Percentiles rank a stretch among this genome's conserved stretches.
phyloP scores from a whole-genome alignment of 177 flowering plant genomes.

The Vitis hybrid region DNA sequence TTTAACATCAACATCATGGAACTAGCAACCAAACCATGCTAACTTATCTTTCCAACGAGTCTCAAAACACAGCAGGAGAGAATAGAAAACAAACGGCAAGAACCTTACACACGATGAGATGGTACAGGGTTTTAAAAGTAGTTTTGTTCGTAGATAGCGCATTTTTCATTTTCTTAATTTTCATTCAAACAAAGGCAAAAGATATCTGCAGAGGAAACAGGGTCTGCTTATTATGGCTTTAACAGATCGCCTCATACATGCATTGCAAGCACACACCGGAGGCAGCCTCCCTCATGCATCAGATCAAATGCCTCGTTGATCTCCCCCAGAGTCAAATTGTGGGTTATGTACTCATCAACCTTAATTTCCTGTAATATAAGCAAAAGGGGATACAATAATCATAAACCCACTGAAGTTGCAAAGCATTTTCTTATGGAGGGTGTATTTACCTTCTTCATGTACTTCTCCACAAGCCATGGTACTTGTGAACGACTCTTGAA shows the following conservation, averaged over 20 bases:
- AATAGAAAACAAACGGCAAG: no score
- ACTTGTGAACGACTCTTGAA: constrained; percentile 99
- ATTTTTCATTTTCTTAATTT: no score
- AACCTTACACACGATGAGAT: no score
- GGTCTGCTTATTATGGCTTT: no score
- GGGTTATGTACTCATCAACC: constrained; percentile 90
- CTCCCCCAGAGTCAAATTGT: constrained; percentile 62
- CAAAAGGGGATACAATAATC: not conserved
- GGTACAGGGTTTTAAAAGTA: no score
- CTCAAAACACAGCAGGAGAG: no score
- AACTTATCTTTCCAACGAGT: no score
- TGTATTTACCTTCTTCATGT: constrained; percentile 80
- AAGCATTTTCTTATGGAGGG: not conserved
- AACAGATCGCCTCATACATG: constrained; percentile 12
- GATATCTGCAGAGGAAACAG: no score
- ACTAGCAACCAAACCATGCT: no score
- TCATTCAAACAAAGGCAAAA: no score
- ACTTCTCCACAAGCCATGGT: constrained; percentile 98
- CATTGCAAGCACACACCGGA: constrained; percentile 71
- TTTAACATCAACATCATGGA: no score
- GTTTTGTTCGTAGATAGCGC: no score
- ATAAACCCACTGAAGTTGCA: not conserved
- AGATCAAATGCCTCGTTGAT: constrained; percentile 83
- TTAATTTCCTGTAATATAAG: constrained; percentile 68
- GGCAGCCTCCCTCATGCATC: constrained; percentile 82